Conservation (phyloP, 805 yeast species). For the Pichia gijzeniarum region DNA sequence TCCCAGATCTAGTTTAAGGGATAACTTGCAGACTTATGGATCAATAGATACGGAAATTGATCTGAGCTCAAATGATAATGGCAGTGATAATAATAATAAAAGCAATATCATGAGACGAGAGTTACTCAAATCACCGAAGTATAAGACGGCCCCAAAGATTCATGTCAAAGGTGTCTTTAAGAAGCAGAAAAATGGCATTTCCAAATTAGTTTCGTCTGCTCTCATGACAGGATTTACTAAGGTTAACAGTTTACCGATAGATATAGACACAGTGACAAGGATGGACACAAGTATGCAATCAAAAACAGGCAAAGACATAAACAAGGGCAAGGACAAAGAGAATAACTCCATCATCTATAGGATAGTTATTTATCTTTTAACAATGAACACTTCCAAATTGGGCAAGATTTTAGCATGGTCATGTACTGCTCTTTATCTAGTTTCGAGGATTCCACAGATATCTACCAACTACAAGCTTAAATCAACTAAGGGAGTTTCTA, state of each 20-base stretch:
- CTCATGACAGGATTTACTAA: constrained; percentile 28
- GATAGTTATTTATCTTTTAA: constrained; percentile 14
- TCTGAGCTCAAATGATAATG: background rate
- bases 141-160: background rate
- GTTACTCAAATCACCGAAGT: background rate
- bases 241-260: constrained; percentile 23
- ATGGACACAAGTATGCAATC: background rate
- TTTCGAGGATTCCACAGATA: constrained; percentile 48
- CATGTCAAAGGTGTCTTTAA: constrained; percentile 8
- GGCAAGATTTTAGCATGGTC: constrained; percentile 42
- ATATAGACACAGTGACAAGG: background rate
- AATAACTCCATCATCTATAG: constrained; percentile 22
- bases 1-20: constrained; percentile 22
- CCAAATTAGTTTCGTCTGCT: constrained; percentile 6
- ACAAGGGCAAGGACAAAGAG: constrained; percentile 1
- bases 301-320: background rate
- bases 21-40: constrained; percentile 15
- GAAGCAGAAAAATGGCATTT: background rate
- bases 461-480: constrained; percentile 38
- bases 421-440: constrained; percentile 42
- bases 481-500: constrained; percentile 47
- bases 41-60: constrained; percentile 2
- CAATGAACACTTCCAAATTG: constrained; percentile 15
- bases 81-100: constrained; percentile 1
- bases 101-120: background rate